Evolutionary conservation across 1,284 basidiomycete genomes (phyloP).

Genomic region (Microbotryum lychnidis-dioicae): DNA sequence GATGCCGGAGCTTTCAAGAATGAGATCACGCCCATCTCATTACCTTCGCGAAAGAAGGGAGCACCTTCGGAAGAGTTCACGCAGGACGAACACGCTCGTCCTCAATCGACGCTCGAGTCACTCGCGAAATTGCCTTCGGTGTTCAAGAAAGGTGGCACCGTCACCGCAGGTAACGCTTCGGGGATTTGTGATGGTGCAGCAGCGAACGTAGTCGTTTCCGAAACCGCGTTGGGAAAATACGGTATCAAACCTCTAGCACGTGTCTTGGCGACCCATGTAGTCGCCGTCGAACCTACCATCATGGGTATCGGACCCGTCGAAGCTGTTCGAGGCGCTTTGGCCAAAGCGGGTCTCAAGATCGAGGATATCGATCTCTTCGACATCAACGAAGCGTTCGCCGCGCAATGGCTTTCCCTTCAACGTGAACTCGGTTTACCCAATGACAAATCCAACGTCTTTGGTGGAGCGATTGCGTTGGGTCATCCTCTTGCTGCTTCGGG

Average conservation of each 20-base stretch:
- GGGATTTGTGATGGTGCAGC: conserved; percentile 87
- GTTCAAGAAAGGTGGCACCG: conserved; percentile 79
- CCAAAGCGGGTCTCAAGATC: conserved; percentile 40
- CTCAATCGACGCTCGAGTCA: conserved; percentile 86
- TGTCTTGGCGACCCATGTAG: conserved; percentile 58
- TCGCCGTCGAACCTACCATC: conserved; percentile 49
- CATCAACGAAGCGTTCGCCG: conserved; percentile 76
- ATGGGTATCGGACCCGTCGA: conserved; percentile 53
- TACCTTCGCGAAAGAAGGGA: conserved; percentile 38
- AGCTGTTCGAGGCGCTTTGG: conserved; percentile 41
- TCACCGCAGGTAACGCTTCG: conserved; percentile 94
- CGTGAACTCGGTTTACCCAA: conserved; percentile 66
- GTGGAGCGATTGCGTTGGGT: conserved; percentile 46
- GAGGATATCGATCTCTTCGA: conserved; percentile 48
- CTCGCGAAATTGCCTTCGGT: conserved; percentile 75
- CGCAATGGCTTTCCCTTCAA: conserved; percentile 84
- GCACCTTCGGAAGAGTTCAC: conserved; percentile 35
- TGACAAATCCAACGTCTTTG: conserved; percentile 51
- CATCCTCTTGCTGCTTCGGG: conserved; percentile 50
- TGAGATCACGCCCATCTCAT: conserved; percentile 41
- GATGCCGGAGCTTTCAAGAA: conserved; percentile 43
- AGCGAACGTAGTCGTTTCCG: conserved; percentile 85
- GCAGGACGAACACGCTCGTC: conserved; percentile 49
- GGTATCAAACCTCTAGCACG: conserved; percentile 83
- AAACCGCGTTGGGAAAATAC: conserved; percentile 78